Evolutionary conservation across 2,329 filamentous ascomycete species (phyloP).

Genomic region (Septoria linicola): DNA sequence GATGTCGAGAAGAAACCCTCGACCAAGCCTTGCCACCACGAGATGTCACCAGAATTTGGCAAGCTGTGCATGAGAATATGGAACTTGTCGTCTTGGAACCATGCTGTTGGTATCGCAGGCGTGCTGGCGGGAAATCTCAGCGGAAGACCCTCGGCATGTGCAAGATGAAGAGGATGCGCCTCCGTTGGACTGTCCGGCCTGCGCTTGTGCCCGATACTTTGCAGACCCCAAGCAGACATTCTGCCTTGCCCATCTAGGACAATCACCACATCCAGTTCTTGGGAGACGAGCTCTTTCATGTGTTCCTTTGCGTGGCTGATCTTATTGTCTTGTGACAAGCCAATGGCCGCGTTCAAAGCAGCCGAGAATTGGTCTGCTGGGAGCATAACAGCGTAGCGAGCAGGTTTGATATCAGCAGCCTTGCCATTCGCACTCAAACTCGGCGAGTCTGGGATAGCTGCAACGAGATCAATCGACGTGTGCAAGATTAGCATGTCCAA

Average conservation of each 20-base stretch:
- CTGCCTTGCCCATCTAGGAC: conserved; percentile 78
- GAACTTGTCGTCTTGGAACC: conserved; percentile 34
- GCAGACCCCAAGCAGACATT: conserved; percentile 90
- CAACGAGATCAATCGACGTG: conserved; percentile 73
- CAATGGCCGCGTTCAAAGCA: conserved; percentile 59
- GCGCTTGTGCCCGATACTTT: conserved; percentile 74
- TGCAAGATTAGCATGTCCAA: conserved; percentile 74
- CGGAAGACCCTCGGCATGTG: conserved; percentile 65
- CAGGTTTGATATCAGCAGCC: conserved; percentile 40
- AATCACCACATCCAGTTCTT: conserved; percentile 81
- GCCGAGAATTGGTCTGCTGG: conserved; percentile 76
- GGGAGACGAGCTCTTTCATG: conserved; percentile 80
- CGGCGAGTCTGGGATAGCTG: conserved; percentile 56
- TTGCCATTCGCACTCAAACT: conserved; percentile 49
- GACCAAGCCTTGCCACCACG: conserved; percentile 75
- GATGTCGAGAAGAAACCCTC: conserved; percentile 75
- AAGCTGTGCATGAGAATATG: conserved; percentile 76
- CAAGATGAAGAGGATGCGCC: conserved; percentile 78
- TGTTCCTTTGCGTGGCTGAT: conserved; percentile 76
- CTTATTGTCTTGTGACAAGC: conserved; percentile 38
- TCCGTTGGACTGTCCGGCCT: conserved; percentile 43
- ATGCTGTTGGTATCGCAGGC: conserved; percentile 29
- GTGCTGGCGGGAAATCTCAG: conserved; percentile 19
- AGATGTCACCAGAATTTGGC: conserved; percentile 68
- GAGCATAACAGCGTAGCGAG: conserved; percentile 75